Evolutionary conservation across 371 early-diverging fungal genomes (phyloP), one percentile per base, ranked within the genome.

Genomic region (Gilbertella persicaria): DNA sequence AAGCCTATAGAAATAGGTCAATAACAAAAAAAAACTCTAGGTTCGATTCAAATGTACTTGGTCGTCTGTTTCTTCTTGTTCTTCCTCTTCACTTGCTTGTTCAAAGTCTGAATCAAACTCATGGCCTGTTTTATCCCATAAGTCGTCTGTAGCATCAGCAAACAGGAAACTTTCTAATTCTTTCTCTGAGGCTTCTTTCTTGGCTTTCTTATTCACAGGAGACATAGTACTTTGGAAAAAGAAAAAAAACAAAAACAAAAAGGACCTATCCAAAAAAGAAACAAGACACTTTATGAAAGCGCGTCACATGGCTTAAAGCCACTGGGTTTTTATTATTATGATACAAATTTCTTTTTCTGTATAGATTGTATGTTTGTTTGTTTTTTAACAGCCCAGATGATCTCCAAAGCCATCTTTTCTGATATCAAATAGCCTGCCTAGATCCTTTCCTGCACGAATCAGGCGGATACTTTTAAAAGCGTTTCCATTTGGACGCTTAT

Each of bases 161-260:
- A 90, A 90, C 20, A 88, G 75, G 16, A 88, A 66, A 20, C 49
- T 72, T 60, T 88, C 90, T 12, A 90, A 69, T 45, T 80, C 85
- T n/a, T 60, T 52, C 60, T 90, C 90, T 5, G 75, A 74, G 1
- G 57, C 17, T 28, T 52, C 64, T n/a, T 25, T 56, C 33, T 61
- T 66, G 40, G 43, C 47, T 46, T 64, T 65, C 40, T 62, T 62
- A 36, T 51, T 53, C 13, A 45, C 52, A 35, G 52, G 52, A 42
- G 53, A 25, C 64, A 64, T 33, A 13, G 10, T 8, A 16, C 20
- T 12, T 21, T 29, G 16, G 45, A 30, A 30, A 9, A 46, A 26
- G 5, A 36, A n/a, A 9, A 10, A 33, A 33, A 33, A 37, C 30
- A 37, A 43, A 50, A 26, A 38, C 26, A 36, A 45, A 41, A 26